Evolutionary conservation across 176 grass and related monocot genomes (phyloP).

Genomic region (Phyllostachys edulis): DNA sequence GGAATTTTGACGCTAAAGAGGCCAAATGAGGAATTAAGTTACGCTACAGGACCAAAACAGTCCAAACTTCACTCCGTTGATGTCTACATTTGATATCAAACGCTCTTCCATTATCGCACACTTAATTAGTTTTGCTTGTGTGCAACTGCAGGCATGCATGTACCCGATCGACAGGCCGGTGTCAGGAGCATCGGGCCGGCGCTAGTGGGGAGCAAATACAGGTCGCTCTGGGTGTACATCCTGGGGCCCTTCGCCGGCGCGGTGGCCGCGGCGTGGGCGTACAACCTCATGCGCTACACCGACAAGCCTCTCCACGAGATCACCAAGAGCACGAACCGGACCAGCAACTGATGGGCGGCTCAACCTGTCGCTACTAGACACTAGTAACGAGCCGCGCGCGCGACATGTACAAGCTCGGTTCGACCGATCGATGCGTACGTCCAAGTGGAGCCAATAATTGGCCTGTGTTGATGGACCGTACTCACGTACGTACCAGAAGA

Average conservation of each 20-base stretch:
- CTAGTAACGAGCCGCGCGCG: too few species aligned
- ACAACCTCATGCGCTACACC: slow-evolving; percentile 67
- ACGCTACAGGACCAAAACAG: too few species aligned
- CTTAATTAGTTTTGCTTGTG: too few species aligned
- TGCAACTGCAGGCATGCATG: too few species aligned
- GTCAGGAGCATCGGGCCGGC: slow-evolving; percentile 74
- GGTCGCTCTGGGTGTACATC: slow-evolving; percentile 82
- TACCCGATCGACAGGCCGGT: slow-evolving; percentile 21
- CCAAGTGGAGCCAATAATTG: background rate
- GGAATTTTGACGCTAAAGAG: too few species aligned
- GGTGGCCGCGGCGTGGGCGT: slow-evolving; percentile 63
- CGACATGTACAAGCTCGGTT: background rate
- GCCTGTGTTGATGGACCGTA: background rate
- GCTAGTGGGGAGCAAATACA: slow-evolving; percentile 49
- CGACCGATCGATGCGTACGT: background rate
- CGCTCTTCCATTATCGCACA: too few species aligned
- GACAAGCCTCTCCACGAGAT: slow-evolving; percentile 57
- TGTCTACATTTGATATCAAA: too few species aligned
- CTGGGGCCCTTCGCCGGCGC: slow-evolving; percentile 63
- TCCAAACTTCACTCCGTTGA: too few species aligned
- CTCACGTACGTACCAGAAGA: background rate
- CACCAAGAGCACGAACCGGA: slow-evolving; percentile 36
- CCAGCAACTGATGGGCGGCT: background rate
- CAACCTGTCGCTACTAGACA: too few species aligned
- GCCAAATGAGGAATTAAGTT: too few species aligned